These are phyloP conservation scores for Simmondsia chinensis DNA, from an alignment of 148 eudicot species.

Conservation along the genomic window DNA sequence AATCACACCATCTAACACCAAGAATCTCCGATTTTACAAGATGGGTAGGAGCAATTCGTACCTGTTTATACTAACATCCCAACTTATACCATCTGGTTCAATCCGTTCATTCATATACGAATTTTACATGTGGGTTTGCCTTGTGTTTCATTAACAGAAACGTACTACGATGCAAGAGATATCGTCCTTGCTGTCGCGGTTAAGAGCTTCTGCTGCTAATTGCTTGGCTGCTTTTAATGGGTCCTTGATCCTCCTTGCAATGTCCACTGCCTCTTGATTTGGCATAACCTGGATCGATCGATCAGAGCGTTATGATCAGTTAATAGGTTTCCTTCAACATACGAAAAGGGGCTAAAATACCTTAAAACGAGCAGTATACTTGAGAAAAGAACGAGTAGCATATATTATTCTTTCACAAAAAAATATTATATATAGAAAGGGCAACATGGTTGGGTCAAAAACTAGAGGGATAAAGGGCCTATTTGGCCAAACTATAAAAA, in stretches of 20 bases:
- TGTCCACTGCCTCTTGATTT: constrained; percentile 69
- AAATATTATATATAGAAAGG: no score
- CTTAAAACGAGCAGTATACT: no score
- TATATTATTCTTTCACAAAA: no score
- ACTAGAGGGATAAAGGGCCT: no score
- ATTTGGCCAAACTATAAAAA: no score
- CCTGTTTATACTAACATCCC: background rate
- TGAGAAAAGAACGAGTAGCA: no score
- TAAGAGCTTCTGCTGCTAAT: constrained; percentile 40
- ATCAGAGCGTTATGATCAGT: background rate
- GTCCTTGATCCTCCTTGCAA: constrained; percentile 49
- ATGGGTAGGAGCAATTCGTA: constrained; percentile 5
- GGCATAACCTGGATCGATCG: constrained; percentile 46
- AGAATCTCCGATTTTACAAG: constrained; percentile 15
- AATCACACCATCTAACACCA: constrained; percentile 14
- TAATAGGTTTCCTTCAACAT: no score
- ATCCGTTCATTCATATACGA: constrained; percentile 33
- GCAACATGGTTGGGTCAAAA: no score
- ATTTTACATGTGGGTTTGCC: constrained; percentile 8
- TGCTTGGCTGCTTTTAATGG: constrained; percentile 60
- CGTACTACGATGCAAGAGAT: constrained; percentile 68
- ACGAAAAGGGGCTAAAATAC: no score
- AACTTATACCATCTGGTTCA: constrained; percentile 5
- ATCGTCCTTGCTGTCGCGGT: constrained; percentile 68
- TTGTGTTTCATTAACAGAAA: constrained; percentile 16